Evolutionary conservation across 495 filamentous ascomycete genomes (phyloP).

Genomic region (Trichoderma asperelloides): DNA sequence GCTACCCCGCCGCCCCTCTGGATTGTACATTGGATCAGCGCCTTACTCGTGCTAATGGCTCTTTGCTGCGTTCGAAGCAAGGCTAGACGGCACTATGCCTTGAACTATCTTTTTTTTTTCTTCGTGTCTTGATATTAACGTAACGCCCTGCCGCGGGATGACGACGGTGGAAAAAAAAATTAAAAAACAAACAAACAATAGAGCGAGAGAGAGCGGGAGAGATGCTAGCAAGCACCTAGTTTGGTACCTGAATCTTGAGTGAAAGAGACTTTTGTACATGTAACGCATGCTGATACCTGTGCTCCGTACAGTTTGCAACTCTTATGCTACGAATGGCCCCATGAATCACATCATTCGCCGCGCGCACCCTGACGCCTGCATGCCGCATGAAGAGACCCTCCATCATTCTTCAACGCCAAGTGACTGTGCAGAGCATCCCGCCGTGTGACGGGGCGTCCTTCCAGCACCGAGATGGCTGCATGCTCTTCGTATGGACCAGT

Average conservation of each 20-base stretch:
- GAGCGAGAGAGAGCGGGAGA: background rate
- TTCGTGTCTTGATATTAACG: background rate
- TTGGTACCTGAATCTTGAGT: too few species aligned
- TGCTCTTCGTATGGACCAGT: background rate
- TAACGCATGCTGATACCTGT: too few species aligned
- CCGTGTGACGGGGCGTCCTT: background rate
- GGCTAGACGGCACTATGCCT: background rate
- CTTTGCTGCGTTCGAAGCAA: slow-evolving; percentile 1
- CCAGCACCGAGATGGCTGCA: background rate
- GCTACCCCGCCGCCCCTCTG: slow-evolving; percentile 6
- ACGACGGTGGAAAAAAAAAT: background rate
- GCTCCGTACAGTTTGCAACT: too few species aligned
- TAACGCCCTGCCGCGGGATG: too few species aligned
- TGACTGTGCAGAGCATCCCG: background rate
- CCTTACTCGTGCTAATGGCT: slow-evolving; percentile 1
- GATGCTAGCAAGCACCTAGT: too few species aligned
- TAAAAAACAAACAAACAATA: too few species aligned
- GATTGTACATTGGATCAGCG: slow-evolving; percentile 5
- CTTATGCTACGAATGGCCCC: too few species aligned
- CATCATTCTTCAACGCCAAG: background rate
- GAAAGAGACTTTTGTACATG: too few species aligned
- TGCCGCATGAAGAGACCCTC: background rate
- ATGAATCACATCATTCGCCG: too few species aligned
- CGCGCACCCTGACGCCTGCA: background rate
- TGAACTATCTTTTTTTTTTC: background rate